Percentiles rank a stretch among this genome's conserved stretches.
phyloP scores from a whole-genome alignment of 2,329 filamentous ascomycete genomes.

The Acrocalymma vagum region DNA sequence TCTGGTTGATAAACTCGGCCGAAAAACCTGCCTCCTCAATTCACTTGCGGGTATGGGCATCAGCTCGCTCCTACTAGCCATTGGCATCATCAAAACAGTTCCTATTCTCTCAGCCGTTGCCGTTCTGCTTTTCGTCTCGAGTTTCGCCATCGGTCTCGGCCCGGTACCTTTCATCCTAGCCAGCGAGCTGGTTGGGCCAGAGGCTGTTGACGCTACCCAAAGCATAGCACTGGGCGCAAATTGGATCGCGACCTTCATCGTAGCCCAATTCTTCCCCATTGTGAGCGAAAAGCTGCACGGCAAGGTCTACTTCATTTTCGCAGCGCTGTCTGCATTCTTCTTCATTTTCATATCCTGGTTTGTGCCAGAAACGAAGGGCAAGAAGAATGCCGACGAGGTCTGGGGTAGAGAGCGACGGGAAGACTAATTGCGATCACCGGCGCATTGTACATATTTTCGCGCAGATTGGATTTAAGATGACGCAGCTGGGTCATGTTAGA shows the following conservation, averaged over 20 bases:
- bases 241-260: slow-evolving; percentile 89
- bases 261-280: slow-evolving; percentile 94
- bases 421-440: too few species aligned
- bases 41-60: slow-evolving; percentile 86
- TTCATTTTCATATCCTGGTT: slow-evolving; percentile 75
- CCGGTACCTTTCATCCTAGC: slow-evolving; percentile 95
- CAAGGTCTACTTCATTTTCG: slow-evolving; percentile 92
- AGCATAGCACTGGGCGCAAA: slow-evolving; percentile 87
- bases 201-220: slow-evolving; percentile 91
- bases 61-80: slow-evolving; percentile 77
- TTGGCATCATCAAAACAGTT: slow-evolving; percentile 78
- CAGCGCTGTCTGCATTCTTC: slow-evolving; percentile 73
- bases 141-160: slow-evolving; percentile 89
- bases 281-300: slow-evolving; percentile 81
- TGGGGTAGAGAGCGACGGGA: slow-evolving; percentile 72
- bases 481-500: too few species aligned
- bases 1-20: slow-evolving; percentile 84
- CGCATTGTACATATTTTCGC: too few species aligned
- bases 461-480: too few species aligned
- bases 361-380: slow-evolving; percentile 90
- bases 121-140: slow-evolving; percentile 85
- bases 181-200: slow-evolving; percentile 87
- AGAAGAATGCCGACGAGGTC: slow-evolving; percentile 85
- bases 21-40: slow-evolving; percentile 83
- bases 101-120: slow-evolving; percentile 82